phyloP scores from a whole-genome alignment of 352 stramenopile genomes.

The Phytophthora europaea region DNA sequence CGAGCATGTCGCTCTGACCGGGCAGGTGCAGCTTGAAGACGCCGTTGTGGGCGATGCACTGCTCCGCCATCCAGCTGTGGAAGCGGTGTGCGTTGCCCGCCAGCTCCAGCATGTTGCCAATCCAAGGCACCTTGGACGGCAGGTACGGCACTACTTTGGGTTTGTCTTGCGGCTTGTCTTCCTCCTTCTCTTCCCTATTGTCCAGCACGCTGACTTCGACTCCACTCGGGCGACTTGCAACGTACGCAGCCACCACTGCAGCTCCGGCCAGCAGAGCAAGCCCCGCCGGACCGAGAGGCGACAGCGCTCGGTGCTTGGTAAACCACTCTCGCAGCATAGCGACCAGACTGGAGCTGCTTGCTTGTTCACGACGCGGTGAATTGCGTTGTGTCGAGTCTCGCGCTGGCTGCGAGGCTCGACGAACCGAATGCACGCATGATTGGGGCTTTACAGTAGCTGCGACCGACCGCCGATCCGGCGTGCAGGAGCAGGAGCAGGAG shows the following conservation, averaged over 20 bases:
- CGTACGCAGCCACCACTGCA: slow-evolving; percentile 32
- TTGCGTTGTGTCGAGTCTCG: slow-evolving; percentile 22
- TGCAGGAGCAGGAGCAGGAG: neutral
- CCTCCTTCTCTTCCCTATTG: neutral
- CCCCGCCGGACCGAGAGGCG: slow-evolving; percentile 32
- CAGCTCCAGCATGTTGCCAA: slow-evolving; percentile 50
- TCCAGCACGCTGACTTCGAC: neutral
- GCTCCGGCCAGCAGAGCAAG: slow-evolving; percentile 34
- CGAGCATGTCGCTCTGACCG: slow-evolving; percentile 45
- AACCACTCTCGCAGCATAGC: slow-evolving; percentile 42
- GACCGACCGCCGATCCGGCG: slow-evolving; percentile 3
- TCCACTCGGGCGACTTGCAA: slow-evolving; percentile 27
- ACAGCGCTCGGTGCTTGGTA: slow-evolving; percentile 24
- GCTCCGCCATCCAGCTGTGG: slow-evolving; percentile 53
- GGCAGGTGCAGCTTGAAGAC: slow-evolving; percentile 51
- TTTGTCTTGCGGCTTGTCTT: slow-evolving; percentile 9
- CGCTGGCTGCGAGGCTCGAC: neutral
- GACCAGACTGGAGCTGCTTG: neutral
- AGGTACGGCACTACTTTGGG: slow-evolving; percentile 44
- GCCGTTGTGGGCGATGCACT: slow-evolving; percentile 41
- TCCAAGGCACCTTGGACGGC: slow-evolving; percentile 38
- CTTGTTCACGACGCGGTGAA: slow-evolving; percentile 17
- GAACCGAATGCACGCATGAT: neutral
- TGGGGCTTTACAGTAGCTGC: neutral
- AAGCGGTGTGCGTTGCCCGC: slow-evolving; percentile 37